phyloP scores from a whole-genome alignment of 176 grass and related monocot genomes.

The Aegilops speltoides region DNA sequence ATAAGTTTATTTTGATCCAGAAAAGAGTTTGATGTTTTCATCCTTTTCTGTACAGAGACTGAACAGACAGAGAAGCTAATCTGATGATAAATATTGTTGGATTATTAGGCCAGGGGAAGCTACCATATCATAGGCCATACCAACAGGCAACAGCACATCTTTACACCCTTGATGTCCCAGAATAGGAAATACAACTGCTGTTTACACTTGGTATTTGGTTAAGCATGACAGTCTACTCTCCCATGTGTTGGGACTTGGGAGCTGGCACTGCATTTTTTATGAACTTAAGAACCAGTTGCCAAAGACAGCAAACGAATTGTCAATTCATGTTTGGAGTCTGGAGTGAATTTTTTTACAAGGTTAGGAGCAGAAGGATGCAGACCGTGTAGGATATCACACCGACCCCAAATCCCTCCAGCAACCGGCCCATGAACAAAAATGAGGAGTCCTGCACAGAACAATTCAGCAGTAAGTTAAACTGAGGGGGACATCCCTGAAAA shows the following conservation, averaged over 20 bases:
- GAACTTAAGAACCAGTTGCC: neutral
- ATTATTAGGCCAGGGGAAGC: neutral
- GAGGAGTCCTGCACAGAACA: slow-evolving; percentile 71
- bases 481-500: neutral
- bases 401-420: slow-evolving; percentile 96
- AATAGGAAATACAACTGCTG: neutral
- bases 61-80: neutral
- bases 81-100: neutral
- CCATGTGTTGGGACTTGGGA: neutral
- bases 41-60: neutral
- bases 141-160: neutral
- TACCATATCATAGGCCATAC: neutral
- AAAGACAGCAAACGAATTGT: neutral
- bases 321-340: neutral
- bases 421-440: slow-evolving; percentile 92
- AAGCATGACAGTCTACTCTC: neutral
- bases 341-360: slow-evolving; percentile 15
- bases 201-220: neutral
- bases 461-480: slow-evolving; percentile 12
- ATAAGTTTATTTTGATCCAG: neutral
- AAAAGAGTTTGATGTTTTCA: neutral
- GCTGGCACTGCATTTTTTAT: neutral
- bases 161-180: neutral
- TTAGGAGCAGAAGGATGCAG: neutral
- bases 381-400: slow-evolving; percentile 88